Evolutionary conservation across 148 eudicot species (phyloP).

Genomic region (Heliosperma pusillum): DNA sequence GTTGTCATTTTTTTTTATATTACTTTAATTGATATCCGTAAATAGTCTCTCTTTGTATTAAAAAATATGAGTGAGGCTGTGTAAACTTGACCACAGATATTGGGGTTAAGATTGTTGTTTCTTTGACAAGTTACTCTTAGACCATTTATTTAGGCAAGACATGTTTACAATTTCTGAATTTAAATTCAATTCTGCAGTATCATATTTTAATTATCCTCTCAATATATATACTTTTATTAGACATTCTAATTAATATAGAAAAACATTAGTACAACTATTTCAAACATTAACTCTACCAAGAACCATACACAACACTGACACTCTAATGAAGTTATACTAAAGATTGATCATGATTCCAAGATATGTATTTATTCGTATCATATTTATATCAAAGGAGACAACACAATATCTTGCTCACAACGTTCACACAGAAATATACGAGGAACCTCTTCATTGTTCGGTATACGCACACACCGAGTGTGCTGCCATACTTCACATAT

Average conservation of each 20-base stretch:
- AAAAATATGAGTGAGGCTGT: not conserved
- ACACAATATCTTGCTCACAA: slow-evolving; percentile 72
- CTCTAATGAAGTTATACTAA: not conserved
- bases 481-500: slow-evolving; percentile 93
- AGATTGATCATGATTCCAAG: not conserved
- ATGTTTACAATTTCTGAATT: too few relatives aligned
- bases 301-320: not conserved
- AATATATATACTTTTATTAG: not conserved
- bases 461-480: slow-evolving; percentile 72
- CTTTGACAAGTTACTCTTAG: not conserved
- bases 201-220: too few relatives aligned
- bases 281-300: not conserved
- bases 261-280: not conserved
- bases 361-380: too few relatives aligned
- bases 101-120: not conserved
- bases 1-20: not conserved
- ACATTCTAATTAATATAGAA: too few relatives aligned
- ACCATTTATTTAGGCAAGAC: too few relatives aligned
- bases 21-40: not conserved
- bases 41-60: not conserved
- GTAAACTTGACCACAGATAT: not conserved
- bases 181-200: too few relatives aligned
- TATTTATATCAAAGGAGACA: slow-evolving; percentile 48
- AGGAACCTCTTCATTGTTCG: slow-evolving; percentile 66
- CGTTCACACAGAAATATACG: slow-evolving; percentile 67